A percentile compares a stretch with the other conserved stretches of the same genome.
Evolutionary conservation across 1,284 basidiomycete species (phyloP).

Genomic region (Ganoderma leucocontextum): DNA sequence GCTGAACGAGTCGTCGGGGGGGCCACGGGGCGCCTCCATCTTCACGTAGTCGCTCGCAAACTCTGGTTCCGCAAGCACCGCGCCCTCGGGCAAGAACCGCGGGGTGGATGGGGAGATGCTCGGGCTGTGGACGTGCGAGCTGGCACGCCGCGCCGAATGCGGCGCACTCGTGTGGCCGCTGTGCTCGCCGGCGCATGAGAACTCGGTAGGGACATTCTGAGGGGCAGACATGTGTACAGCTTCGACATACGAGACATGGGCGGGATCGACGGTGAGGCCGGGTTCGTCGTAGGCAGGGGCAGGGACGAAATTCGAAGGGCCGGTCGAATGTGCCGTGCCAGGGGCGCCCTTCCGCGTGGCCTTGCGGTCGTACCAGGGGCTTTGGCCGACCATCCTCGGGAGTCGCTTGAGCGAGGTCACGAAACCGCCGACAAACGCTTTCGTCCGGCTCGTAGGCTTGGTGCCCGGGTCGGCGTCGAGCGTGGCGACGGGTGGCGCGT

Average conservation of each 20-base stretch:
- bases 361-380: conserved; percentile 31
- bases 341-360: conserved; percentile 29
- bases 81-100: conserved; percentile 14
- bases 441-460: conserved; percentile 26
- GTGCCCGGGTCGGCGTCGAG: neutral
- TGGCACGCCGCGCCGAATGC: conserved; percentile 17
- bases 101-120: conserved; percentile 28
- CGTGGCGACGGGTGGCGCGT: neutral
- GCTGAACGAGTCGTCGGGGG: conserved; percentile 39
- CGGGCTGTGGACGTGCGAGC: conserved; percentile 11
- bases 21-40: conserved; percentile 39
- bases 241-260: conserved; percentile 37
- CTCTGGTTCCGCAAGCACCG: conserved; percentile 34
- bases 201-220: conserved; percentile 22
- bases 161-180: conserved; percentile 13
- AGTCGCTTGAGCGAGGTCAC: conserved; percentile 38
- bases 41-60: conserved; percentile 44
- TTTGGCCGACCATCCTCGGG: conserved; percentile 38
- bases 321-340: conserved; percentile 18
- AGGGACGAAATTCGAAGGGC: conserved; percentile 31
- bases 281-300: conserved; percentile 35
- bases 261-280: conserved; percentile 30
- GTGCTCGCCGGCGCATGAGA: conserved; percentile 6
- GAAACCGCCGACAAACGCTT: conserved; percentile 45
- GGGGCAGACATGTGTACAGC: conserved; percentile 33